Base-by-base conservation (phyloP, 2,329 filamentous ascomycete genomes). In the Mycocentrospora acerina region DNA sequence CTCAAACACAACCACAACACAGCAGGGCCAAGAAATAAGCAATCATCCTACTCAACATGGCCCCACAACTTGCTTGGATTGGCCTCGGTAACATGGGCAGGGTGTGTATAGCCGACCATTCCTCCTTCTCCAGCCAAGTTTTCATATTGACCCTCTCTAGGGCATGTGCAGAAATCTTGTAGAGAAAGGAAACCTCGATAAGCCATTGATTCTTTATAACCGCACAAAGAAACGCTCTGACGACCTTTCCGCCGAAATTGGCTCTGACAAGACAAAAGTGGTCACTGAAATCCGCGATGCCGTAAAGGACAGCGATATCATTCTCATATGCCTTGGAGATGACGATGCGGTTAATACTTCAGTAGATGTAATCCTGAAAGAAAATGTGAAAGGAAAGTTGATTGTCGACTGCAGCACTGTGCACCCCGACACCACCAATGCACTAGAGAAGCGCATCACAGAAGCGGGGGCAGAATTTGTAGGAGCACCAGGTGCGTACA, bases 371-470 rank as follows among this genome's bases (percentile, higher is more conserved):
- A 78, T 85, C 19, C 69, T 88, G 3, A 56, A 77, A 32, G 60
- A 69, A 13, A 71, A 81, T 40, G 69, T 87, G 13, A 74, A 74
- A 18, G 82, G 81, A 45, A 95, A 95, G 71, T 72, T 93, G 12
- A 83, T 95, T 51, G 78, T 95, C 22, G 90, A 95, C 61, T 90
- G 86, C 75, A 93, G 88, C 3, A 95, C 90, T 17, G 80, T 95
- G 24, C 86, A 93, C 65, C 90, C 90, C 0, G 85, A 90, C 38
- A 89, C 86, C 4, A 87, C 86, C 1, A 79, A 87, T 44, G 74
- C 74, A 17, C 67, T 88, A 3, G 83, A 83, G 17, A 73, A 80
- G 51, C 72, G 68, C 17, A 71, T 85, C 43, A 71, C 72, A 10
- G 74, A 64, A 2, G 75, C 75, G 16, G 86, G 86, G 5, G 88